phyloP scores from a whole-genome alignment of 2,329 filamentous ascomycete species.

The Talaromyces marneffei region DNA sequence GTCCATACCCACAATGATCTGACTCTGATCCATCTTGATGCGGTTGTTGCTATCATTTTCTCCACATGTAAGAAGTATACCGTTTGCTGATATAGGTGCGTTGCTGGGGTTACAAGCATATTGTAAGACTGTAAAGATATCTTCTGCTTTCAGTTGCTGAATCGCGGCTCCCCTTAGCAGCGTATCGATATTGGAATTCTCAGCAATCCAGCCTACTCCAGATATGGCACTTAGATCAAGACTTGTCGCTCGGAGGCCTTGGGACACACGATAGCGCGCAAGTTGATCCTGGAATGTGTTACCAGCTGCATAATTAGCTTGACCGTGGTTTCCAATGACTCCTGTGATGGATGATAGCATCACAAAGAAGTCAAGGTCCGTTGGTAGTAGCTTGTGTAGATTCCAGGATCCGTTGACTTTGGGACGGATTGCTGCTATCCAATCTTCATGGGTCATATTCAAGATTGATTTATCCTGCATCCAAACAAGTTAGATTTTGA shows the following conservation, averaged over 20 bases:
- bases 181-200: background rate
- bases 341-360: slow-evolving; percentile 38
- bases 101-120: background rate
- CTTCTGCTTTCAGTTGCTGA: background rate
- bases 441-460: background rate
- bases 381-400: slow-evolving; percentile 23
- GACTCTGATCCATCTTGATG: background rate
- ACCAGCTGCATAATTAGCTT: slow-evolving; percentile 41
- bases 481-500: too few relatives aligned
- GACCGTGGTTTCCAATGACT: slow-evolving; percentile 41
- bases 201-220: slow-evolving; percentile 17
- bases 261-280: slow-evolving; percentile 22
- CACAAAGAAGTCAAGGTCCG: slow-evolving; percentile 39
- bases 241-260: slow-evolving; percentile 19
- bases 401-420: background rate
- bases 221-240: slow-evolving; percentile 28
- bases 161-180: background rate
- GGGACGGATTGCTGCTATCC: background rate
- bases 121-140: background rate
- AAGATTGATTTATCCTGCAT: background rate
- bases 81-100: background rate
- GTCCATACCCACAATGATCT: background rate
- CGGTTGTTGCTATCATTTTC: background rate
- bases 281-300: slow-evolving; percentile 35
- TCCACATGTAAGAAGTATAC: background rate